phyloP scores from a whole-genome alignment of 495 filamentous ascomycete genomes.

The Podospora comata region DNA sequence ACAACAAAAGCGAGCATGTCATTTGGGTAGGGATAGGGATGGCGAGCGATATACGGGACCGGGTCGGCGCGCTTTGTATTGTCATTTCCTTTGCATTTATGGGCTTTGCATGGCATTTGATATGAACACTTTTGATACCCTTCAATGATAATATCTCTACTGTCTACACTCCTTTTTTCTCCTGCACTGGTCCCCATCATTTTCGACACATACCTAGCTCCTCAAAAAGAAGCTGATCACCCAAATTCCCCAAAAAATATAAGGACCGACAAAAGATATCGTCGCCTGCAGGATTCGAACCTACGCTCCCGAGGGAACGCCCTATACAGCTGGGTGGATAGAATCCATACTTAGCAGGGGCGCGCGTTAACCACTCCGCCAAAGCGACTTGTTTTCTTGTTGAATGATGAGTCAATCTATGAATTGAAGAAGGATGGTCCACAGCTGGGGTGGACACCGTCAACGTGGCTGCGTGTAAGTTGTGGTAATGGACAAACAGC shows the following conservation, averaged over 20 bases:
- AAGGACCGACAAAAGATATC: conserved; percentile 14
- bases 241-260: background rate
- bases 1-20: background rate
- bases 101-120: background rate
- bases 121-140: conserved; percentile 20
- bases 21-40: background rate
- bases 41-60: background rate
- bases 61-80: background rate
- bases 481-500: background rate
- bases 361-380: conserved; percentile 21
- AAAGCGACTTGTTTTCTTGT: conserved; percentile 12
- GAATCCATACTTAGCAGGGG: conserved; percentile 19
- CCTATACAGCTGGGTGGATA: conserved; percentile 18
- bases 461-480: background rate
- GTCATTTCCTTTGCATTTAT: background rate
- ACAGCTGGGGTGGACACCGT: background rate
- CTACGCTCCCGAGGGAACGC: conserved; percentile 30
- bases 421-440: background rate
- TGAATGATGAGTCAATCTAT: background rate
- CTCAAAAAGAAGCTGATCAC: background rate
- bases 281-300: conserved; percentile 32
- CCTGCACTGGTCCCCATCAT: background rate
- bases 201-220: background rate
- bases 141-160: background rate
- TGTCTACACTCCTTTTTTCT: too few species aligned